Evolutionary conservation across 768 basidiomycete species (phyloP), one percentile per base, ranked within the genome.

Genomic region (Lanmaoa pseudosensibilis): DNA sequence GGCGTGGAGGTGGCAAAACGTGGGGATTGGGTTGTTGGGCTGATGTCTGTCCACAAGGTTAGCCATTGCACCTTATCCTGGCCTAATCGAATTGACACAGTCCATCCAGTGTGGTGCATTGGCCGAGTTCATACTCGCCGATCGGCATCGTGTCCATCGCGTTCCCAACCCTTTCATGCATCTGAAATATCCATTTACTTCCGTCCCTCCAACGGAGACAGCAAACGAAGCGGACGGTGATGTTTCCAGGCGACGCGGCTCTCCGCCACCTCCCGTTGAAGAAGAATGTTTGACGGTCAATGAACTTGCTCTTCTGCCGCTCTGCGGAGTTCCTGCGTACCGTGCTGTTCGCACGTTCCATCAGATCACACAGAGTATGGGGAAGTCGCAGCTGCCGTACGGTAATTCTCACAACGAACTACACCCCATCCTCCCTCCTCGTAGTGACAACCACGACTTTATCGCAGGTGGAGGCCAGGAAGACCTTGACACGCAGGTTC

Each of bases 11-110:
- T 79, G 21, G 74, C 84, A 25, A 80, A 79, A 66, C 84, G 84
- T 62, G 91, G 92, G 5, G 94, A 97, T 63, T 92, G 94, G 87
- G 89, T 95, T 6, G 75, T 91, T 56, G 94, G 93, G 12, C 64
- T 94, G 58, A 68, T 89, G 68, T 89, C 94, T 65, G 78, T 89
- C 12, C 78, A 80, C 60, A 94, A 92, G 86, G 94, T 93, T 59
- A 61, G 83, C 66, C 38, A 51, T 59, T 51, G 39, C 57, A 27
- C 18, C 41, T 47, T 49, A 45, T 51, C 51, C 46, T 50, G 8
- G 5, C 56, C 54, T 39, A 18, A 15, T 48, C 21, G 21, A 60
- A 23, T 54, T 65, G 46, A 57, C 63, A 23, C 49, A 16, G 30
- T 57, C 47, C 21, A 25, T 48, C 34, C 60, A 94, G 91, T 87